Conservation (phyloP, 257 asterid species). For the Solanum commersonii region DNA sequence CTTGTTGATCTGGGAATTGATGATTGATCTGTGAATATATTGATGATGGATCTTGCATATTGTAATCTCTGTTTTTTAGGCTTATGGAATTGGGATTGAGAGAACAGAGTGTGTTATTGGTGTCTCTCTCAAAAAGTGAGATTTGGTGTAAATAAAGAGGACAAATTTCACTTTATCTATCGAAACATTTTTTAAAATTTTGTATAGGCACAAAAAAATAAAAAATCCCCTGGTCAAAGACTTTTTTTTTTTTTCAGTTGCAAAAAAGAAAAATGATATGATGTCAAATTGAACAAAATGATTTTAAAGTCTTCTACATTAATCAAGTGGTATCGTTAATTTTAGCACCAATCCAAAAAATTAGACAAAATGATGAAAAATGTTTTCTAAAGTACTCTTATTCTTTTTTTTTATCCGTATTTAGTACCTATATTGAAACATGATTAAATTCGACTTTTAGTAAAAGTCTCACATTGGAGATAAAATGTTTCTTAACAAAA, state of each 20-base stretch:
- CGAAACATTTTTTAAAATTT: background rate
- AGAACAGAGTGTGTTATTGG: conserved; percentile 3
- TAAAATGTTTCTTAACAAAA: too few species aligned
- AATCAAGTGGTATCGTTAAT: background rate
- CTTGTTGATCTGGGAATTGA: conserved; percentile 65
- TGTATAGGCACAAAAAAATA: background rate
- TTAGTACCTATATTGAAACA: rapidly evolving
- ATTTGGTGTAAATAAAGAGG: background rate
- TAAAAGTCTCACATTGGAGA: too few species aligned
- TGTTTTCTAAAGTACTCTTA: background rate
- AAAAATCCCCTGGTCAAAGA: background rate
- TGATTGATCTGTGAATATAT: conserved; percentile 46
- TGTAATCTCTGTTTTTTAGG: background rate
- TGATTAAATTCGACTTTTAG: too few species aligned
- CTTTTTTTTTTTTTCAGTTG: background rate
- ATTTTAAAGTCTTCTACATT: background rate
- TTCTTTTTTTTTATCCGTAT: too few species aligned
- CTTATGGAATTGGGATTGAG: background rate
- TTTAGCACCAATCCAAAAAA: background rate
- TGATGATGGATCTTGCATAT: conserved; percentile 55
- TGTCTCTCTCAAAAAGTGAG: background rate
- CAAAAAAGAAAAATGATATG: background rate
- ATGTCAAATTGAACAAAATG: background rate
- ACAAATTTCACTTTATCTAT: background rate
- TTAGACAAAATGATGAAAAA: background rate